These are phyloP conservation scores for Clarireedia monteithiana DNA, from an alignment of 2,329 filamentous ascomycete species.

Conservation along the genomic window DNA sequence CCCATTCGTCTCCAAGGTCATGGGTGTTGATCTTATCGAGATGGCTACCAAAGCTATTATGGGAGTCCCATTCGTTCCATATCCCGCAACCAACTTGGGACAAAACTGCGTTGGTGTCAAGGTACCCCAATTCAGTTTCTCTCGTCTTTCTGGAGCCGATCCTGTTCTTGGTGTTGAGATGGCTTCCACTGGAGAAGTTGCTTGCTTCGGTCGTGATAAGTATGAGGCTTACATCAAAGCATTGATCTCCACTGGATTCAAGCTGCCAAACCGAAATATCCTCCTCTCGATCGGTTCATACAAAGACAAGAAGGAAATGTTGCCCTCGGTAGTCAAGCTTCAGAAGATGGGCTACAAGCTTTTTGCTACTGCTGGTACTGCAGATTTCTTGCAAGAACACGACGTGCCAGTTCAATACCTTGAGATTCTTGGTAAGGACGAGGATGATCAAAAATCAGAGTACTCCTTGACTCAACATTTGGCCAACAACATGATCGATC, in stretches of 20 bases:
- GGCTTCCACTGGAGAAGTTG: constrained; percentile 94
- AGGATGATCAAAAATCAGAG: constrained; percentile 84
- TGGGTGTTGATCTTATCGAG: constrained; percentile 95
- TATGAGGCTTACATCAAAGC: constrained; percentile 96
- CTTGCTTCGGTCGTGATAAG: constrained; percentile 93
- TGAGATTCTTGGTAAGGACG: constrained; percentile 70
- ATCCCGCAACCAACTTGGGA: constrained; percentile 80
- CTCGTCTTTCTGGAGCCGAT: constrained; percentile 90
- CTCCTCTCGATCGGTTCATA: constrained; percentile 97
- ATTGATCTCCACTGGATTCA: constrained; percentile 93
- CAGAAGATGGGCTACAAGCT: constrained; percentile 84
- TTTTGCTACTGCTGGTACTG: constrained; percentile 92
- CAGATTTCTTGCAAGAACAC: constrained; percentile 92
- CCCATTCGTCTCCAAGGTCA: constrained; percentile 96
- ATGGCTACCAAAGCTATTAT: constrained; percentile 84
- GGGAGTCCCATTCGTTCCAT: constrained; percentile 74
- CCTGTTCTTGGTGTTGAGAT: constrained; percentile 98
- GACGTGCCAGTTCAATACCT: constrained; percentile 88
- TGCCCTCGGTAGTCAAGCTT: constrained; percentile 80
- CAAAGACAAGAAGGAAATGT: constrained; percentile 92
- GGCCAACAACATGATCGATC: constrained; percentile 88
- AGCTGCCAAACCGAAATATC: constrained; percentile 90
- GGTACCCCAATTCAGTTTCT: constrained; percentile 99
- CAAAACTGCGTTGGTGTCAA: constrained; percentile 90
- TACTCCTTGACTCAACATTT: constrained; percentile 96